A percentile compares a stretch with the other conserved stretches of the same genome.
phyloP scores from a whole-genome alignment of 2,329 filamentous ascomycete genomes.

The Aspergillus ibericus region DNA sequence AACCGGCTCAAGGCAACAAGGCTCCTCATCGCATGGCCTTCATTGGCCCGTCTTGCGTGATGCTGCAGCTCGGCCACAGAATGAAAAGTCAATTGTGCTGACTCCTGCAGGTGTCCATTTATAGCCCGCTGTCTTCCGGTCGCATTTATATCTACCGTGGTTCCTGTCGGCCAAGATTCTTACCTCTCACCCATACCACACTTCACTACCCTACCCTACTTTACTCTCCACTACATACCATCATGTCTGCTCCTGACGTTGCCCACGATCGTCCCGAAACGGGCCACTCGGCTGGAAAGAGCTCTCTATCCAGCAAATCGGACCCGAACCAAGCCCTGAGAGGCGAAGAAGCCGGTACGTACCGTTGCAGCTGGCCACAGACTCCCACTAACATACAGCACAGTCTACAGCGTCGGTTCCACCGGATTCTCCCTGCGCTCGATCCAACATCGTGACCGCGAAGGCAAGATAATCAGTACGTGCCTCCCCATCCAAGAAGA shows the following conservation, averaged over 20 bases:
- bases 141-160: not conserved
- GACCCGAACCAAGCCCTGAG: conserved; percentile 82
- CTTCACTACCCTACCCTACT: not conserved
- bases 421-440: conserved; percentile 66
- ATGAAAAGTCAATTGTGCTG: not conserved
- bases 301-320: conserved; percentile 68
- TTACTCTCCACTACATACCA: not conserved
- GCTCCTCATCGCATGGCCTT: not conserved
- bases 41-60: conserved; percentile 15
- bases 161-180: not conserved
- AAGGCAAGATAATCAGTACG: conserved; percentile 76
- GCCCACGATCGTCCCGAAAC: conserved; percentile 17
- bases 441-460: conserved; percentile 72
- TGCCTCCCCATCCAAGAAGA: not conserved
- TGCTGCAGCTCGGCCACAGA: not conserved
- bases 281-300: conserved; percentile 5
- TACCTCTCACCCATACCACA: not conserved
- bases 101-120: not conserved
- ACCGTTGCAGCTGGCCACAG: not conserved
- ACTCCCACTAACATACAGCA: not conserved
- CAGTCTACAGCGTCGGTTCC: conserved; percentile 4
- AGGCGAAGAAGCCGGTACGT: conserved; percentile 81
- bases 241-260: conserved; percentile 6
- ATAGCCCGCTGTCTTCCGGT: not conserved
- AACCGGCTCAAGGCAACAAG: not conserved